Evolutionary conservation across 805 yeast species (phyloP), one percentile per base, ranked within the genome.

Genomic region (Metschnikowia lunata): DNA sequence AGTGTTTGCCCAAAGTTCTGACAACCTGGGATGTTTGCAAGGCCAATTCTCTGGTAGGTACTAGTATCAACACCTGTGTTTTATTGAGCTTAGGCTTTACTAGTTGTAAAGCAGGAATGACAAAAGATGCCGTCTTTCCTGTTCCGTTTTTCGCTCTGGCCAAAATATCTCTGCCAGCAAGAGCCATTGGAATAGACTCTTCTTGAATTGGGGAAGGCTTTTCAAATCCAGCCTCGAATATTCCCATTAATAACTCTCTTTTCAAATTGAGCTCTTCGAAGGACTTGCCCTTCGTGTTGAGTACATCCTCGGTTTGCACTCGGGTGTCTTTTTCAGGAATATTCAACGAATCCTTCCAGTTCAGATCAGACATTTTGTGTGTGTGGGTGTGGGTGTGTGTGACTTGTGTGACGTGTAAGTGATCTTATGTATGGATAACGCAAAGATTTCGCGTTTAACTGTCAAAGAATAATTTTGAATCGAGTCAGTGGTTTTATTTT

Each of bases 91-190:
- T 85, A 44, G 97, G 90, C 66, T 90, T 87, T 49, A 89, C 76
- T 62, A 83, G 85, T 65, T 93, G 96, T 59, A 93, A 75, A 27
- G 95, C 79, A 40, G 99, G 99, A 54, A 93, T 91, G 39, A 88
- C 84, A 64, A 93, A 93, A 7, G 99, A 95, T 1, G 98, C 99
- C 8, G 99, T 93, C 64, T 93, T 93, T 59, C 99, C 99, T 1
- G 99, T 93, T 51, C 99, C 99, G 68, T 93, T 93, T 64, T 93
- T 93, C 36, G 99, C 98, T 71, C 99, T 80, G 12, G 99, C 99
- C 51, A 93, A 76, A 48, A 93, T 85, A 66, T 93, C 99, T 69
- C 96, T 82, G 41, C 98, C 98, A 44, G 93, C 84, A 36, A 93
- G 75, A 0, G 97, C 97, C 59, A 88, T 88, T 2, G 99, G 99